These are phyloP conservation scores for Aspergillus indologenus DNA, from an alignment of 495 filamentous ascomycete genomes.

Conservation along the genomic window DNA sequence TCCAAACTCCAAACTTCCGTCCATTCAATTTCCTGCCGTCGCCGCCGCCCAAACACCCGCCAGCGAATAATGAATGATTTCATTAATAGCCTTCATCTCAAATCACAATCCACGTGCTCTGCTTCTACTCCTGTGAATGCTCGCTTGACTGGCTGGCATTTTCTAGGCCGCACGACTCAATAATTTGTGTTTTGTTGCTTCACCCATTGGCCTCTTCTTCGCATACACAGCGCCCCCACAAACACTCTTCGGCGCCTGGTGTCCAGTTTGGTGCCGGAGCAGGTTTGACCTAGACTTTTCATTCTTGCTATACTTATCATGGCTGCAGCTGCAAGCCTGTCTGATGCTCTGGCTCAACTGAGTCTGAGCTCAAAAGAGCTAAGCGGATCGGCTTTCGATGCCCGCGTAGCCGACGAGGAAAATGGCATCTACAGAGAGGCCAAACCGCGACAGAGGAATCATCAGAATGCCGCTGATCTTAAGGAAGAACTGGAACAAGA, in stretches of 20 bases:
- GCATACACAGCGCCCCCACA: background rate
- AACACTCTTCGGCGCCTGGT: background rate
- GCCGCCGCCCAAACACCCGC: constrained; percentile 7
- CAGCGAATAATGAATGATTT: constrained; percentile 8
- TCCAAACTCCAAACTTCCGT: background rate
- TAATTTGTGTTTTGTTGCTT: background rate
- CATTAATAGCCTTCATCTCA: background rate
- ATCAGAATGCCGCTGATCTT: constrained; percentile 51
- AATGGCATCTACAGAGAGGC: constrained; percentile 25
- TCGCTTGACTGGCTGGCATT: background rate
- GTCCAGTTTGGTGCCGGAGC: background rate
- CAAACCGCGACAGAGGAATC: constrained; percentile 54
- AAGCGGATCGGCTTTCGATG: constrained; percentile 29
- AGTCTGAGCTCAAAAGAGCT: constrained; percentile 25
- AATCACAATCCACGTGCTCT: background rate
- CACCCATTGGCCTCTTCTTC: background rate
- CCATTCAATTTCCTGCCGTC: constrained; percentile 9
- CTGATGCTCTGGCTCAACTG: constrained; percentile 30
- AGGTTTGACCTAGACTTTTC: background rate
- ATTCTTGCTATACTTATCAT: constrained; percentile 6
- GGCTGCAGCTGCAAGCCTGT: constrained; percentile 29
- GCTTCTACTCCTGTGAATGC: background rate
- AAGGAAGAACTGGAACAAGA: constrained; percentile 69
- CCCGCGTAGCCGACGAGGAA: constrained; percentile 35
- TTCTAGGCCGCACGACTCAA: too few species aligned